Evolutionary conservation across 108 stramenopile genomes (phyloP).

Genomic region (Conticribra weissflogii): DNA sequence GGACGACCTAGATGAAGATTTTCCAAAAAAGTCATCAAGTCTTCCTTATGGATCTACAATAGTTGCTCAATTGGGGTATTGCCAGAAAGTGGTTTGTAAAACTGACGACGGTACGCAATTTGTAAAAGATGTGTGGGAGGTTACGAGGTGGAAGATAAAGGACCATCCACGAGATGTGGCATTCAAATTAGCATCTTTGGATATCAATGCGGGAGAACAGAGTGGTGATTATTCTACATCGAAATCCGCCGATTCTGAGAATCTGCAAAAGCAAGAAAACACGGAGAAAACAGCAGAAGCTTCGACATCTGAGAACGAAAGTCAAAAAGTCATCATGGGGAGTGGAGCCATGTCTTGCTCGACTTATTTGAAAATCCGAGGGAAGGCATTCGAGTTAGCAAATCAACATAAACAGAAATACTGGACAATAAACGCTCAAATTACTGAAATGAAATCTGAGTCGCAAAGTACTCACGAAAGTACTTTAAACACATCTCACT

Average conservation of each 20-base stretch:
- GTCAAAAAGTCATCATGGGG: slow-evolving; percentile 19
- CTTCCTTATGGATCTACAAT: slow-evolving; percentile 66
- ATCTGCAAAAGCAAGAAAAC: too few relatives aligned
- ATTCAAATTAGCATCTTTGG: slow-evolving; percentile 36
- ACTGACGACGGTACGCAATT: background rate
- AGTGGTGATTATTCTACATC: background rate
- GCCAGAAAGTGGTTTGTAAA: slow-evolving; percentile 18
- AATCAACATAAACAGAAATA: slow-evolving; percentile 6
- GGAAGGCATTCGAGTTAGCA: slow-evolving; percentile 20
- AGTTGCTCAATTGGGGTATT: slow-evolving; percentile 25
- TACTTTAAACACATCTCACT: too few relatives aligned
- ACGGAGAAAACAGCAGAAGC: background rate
- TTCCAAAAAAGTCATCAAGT: slow-evolving; percentile 59
- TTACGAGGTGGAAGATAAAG: slow-evolving; percentile 56
- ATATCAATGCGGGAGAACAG: background rate
- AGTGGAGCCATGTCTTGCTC: slow-evolving; percentile 63
- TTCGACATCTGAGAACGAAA: background rate
- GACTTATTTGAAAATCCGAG: slow-evolving; percentile 57
- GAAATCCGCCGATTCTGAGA: too few relatives aligned
- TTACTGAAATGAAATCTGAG: too few relatives aligned
- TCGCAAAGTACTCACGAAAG: too few relatives aligned
- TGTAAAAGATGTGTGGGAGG: slow-evolving; percentile 30
- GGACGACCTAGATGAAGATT: slow-evolving; percentile 40
- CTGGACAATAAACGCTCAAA: too few relatives aligned
- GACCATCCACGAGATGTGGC: slow-evolving; percentile 61